Evolutionary conservation across 345 rosid species (phyloP).

Genomic region (Citrus mangshanensis): DNA sequence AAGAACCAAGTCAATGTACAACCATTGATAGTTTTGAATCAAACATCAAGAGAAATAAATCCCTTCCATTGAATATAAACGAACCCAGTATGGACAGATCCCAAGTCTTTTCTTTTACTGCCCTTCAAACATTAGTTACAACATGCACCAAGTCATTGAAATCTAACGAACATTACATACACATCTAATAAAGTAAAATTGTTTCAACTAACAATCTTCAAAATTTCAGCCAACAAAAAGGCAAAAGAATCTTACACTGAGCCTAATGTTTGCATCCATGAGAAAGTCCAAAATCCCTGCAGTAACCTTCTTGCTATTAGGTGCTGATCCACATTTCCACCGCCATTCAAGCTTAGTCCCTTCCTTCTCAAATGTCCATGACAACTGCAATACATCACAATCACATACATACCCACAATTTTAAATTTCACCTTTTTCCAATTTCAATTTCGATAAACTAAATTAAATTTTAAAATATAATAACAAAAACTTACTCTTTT

Average conservation of each 20-base stretch:
- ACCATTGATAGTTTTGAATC: neutral
- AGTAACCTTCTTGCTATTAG: conserved; percentile 47
- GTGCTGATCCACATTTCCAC: conserved; percentile 70
- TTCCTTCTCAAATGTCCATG: conserved; percentile 90
- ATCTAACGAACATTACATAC: neutral
- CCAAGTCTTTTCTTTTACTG: neutral
- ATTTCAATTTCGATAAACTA: neutral
- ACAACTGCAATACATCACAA: conserved; percentile 45
- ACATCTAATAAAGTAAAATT: neutral
- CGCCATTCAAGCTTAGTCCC: conserved; percentile 90
- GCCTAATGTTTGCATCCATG: too few species aligned
- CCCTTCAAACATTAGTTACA: neutral
- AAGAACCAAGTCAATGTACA: neutral
- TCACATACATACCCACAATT: neutral
- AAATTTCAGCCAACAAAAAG: too few species aligned
- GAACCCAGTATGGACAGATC: neutral
- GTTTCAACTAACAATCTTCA: neutral
- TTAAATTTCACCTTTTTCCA: neutral
- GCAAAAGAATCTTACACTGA: too few species aligned
- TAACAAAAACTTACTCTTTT: conserved; percentile 51
- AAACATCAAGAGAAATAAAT: neutral
- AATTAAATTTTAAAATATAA: neutral
- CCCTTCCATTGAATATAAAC: neutral
- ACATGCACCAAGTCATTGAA: neutral
- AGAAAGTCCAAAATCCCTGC: conserved; percentile 69